Evolutionary conservation across 2,329 filamentous ascomycete species (phyloP), one percentile per base, ranked within the genome.

Genomic region (Paecilomyces sp.): DNA sequence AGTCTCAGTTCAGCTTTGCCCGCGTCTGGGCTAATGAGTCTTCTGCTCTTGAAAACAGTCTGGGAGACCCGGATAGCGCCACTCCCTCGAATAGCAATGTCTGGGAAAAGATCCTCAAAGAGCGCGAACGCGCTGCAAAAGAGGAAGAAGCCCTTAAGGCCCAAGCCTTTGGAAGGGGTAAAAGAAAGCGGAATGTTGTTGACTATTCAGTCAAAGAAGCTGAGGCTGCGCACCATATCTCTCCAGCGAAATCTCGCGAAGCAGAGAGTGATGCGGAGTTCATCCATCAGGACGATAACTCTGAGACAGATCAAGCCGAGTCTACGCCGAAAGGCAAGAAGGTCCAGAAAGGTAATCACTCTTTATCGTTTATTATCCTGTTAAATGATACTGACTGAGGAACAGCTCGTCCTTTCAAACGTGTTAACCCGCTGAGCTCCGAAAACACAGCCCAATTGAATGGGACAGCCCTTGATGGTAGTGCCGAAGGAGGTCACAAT

Each of bases 21-120:
- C 85, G 91, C 53, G 88, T 99, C 1, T 99, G 94, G 94, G 89
- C 88, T 3, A 95, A 96, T 67, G 89, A 95, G 36, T 85, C 86
- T 65, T 85, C 83, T 7, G 79, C 80, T 0, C 79, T 96, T 5
- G 83, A 87, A 55, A 87, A 89, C 18, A 82, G 85, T 25, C 71
- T 89, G 24, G 80, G 84, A 53, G 79, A 81, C 50, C 64, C 69
- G 1, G 79, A 84, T 28, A 82, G 83, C 6, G 78, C 82, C 4
- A 72, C 80, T 7, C 78, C 81, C 0, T 80, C 87, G 9, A 87
- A 87, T 67, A 82, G 84, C 13, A 87, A 85, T 36, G 85, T 95
- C 0, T 99, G 95, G 95, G 92, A 96, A 58, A 88, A 88, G 66
- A 97, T 99, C 61, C 80, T 99, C 36, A 86, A 87, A 57, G 85